phyloP scores from a whole-genome alignment of 306 rosid species.

The Ochetophila trinervis region DNA sequence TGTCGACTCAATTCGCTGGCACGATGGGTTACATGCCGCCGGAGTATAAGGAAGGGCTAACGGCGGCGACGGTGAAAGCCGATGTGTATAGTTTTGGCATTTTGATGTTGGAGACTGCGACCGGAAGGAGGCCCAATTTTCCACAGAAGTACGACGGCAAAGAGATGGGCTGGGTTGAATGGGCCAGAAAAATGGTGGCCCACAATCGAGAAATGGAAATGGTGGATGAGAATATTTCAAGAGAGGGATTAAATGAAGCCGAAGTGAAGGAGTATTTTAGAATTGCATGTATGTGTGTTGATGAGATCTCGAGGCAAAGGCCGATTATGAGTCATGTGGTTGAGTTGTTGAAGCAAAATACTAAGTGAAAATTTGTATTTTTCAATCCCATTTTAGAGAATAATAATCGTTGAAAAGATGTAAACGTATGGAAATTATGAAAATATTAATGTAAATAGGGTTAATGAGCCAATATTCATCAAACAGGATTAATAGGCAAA shows the following conservation, averaged over 20 bases:
- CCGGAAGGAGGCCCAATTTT: slow-evolving; percentile 65
- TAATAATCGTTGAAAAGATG: no score
- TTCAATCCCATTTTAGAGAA: no score
- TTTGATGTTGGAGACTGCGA: slow-evolving; percentile 63
- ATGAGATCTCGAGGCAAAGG: slow-evolving; percentile 45
- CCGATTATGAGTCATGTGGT: slow-evolving; percentile 54
- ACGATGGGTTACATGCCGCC: slow-evolving; percentile 96
- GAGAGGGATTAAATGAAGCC: slow-evolving; percentile 40
- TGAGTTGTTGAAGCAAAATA: slow-evolving; percentile 30
- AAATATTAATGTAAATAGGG: no score
- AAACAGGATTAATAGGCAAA: no score
- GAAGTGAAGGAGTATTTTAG: slow-evolving; percentile 56
- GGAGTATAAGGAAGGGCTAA: slow-evolving; percentile 66
- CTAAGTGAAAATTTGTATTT: slow-evolving; percentile 4
- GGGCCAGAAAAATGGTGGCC: slow-evolving; percentile 65
- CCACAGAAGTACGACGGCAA: not conserved
- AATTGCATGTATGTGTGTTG: slow-evolving; percentile 57
- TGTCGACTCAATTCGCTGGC: slow-evolving; percentile 81
- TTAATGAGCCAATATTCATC: no score
- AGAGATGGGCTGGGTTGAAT: slow-evolving; percentile 57
- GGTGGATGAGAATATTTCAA: slow-evolving; percentile 54
- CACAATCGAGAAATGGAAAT: slow-evolving; percentile 41
- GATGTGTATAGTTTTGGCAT: slow-evolving; percentile 89
- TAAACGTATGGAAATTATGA: no score
- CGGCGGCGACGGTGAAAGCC: slow-evolving; percentile 51